Conservation (phyloP, 176 grass and related monocot genomes). For the Musa troglodytarum region DNA sequence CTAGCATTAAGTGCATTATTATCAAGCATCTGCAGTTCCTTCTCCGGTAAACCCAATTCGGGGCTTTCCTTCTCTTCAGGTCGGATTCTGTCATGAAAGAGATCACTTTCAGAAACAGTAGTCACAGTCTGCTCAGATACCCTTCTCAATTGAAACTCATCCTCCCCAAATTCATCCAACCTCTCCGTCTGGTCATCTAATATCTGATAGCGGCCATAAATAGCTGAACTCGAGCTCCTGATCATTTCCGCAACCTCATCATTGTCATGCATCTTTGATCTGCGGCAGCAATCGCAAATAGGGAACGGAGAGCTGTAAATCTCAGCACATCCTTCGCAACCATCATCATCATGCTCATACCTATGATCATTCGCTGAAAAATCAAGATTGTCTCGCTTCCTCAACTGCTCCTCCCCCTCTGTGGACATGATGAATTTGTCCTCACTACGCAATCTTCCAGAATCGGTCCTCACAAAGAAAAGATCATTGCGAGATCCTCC, state of each 20-base stretch:
- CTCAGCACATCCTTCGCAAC: slow-evolving; percentile 44
- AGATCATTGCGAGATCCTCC: slow-evolving; percentile 10
- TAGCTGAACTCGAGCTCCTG: slow-evolving; percentile 37
- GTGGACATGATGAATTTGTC: slow-evolving; percentile 63
- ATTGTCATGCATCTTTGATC: slow-evolving; percentile 19
- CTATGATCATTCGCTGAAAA: slow-evolving; percentile 7
- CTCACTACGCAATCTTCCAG: slow-evolving; percentile 34
- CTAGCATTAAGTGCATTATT: neutral
- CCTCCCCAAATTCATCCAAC: slow-evolving; percentile 51
- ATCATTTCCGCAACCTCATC: slow-evolving; percentile 12
- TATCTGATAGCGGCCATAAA: slow-evolving; percentile 88
- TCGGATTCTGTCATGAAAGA: slow-evolving; percentile 13
- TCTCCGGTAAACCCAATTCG: slow-evolving; percentile 26
- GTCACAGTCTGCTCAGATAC: slow-evolving; percentile 5
- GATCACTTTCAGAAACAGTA: slow-evolving; percentile 28
- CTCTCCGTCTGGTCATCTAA: slow-evolving; percentile 83
- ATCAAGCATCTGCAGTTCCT: slow-evolving; percentile 44
- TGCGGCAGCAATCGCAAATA: slow-evolving; percentile 59
- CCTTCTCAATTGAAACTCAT: slow-evolving; percentile 37
- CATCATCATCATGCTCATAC: slow-evolving; percentile 8
- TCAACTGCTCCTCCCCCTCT: slow-evolving; percentile 19
- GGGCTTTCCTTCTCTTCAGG: slow-evolving; percentile 29
- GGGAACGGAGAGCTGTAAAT: slow-evolving; percentile 62
- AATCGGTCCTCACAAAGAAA: slow-evolving; percentile 29
- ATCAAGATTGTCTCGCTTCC: slow-evolving; percentile 18